Evolutionary conservation across 495 filamentous ascomycete species (phyloP).

Genomic region (Penicillium longicatenatum): DNA sequence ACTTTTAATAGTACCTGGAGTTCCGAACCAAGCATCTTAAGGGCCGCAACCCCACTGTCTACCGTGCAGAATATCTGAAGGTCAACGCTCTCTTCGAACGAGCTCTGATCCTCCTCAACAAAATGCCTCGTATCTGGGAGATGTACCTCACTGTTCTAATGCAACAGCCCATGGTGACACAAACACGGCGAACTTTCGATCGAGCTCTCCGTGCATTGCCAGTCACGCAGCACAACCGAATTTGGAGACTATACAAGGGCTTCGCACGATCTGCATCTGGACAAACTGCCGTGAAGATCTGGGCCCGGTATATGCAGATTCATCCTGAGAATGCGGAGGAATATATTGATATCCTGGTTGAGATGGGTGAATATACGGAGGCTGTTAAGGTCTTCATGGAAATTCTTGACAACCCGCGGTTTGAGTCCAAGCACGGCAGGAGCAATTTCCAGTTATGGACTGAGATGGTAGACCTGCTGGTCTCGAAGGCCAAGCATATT

Average conservation of each 20-base stretch:
- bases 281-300: constrained; percentile 88
- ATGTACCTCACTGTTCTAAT: constrained; percentile 94
- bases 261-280: constrained; percentile 95
- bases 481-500: constrained; percentile 84
- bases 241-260: constrained; percentile 89
- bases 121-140: constrained; percentile 99
- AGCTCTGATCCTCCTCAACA: constrained; percentile 92
- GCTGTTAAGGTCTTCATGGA: constrained; percentile 93
- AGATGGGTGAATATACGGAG: constrained; percentile 84
- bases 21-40: constrained; percentile 81
- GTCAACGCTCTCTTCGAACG: constrained; percentile 96
- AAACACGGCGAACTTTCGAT: constrained; percentile 89
- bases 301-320: constrained; percentile 96
- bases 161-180: constrained; percentile 88
- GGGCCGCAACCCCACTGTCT: constrained; percentile 80
- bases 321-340: constrained; percentile 96
- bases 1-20: constrained; percentile 69
- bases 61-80: constrained; percentile 81
- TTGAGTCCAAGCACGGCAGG: constrained; percentile 90
- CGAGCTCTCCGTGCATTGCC: constrained; percentile 92
- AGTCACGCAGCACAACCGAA: constrained; percentile 93
- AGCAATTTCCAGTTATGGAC: constrained; percentile 97
- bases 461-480: constrained; percentile 97
- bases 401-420: constrained; percentile 87
- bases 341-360: constrained; percentile 83